Evolutionary conservation across 2,329 filamentous ascomycete genomes (phyloP).

Genomic region (Gnomoniopsis smithogilvyi): DNA sequence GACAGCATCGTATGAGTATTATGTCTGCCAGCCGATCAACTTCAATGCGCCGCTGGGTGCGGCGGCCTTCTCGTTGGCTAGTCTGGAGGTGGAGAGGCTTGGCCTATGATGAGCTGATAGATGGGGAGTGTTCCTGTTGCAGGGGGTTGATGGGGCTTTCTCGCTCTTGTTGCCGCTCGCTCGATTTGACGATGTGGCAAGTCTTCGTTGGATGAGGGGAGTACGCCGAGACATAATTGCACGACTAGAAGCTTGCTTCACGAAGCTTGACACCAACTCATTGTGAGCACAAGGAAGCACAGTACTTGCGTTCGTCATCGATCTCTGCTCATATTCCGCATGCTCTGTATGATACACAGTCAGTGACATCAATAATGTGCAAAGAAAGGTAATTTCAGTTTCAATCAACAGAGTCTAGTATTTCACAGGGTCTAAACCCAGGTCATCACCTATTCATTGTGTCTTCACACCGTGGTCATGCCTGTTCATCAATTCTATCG

Average conservation of each 20-base stretch:
- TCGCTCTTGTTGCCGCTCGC: too few species aligned
- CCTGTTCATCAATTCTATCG: neutral
- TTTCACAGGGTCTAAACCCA: too few species aligned
- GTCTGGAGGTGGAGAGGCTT: conserved; percentile 32
- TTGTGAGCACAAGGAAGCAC: neutral
- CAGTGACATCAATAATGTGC: neutral
- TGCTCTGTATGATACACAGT: neutral
- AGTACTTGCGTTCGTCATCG: neutral
- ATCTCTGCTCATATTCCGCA: neutral
- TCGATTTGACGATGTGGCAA: too few species aligned
- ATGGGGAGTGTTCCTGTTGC: neutral
- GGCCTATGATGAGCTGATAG: neutral
- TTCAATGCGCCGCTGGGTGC: conserved; percentile 37
- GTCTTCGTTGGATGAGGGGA: too few species aligned
- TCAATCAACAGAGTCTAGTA: too few species aligned
- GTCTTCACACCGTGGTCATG: neutral
- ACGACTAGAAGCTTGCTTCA: neutral
- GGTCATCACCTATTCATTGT: too few species aligned
- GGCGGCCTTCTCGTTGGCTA: conserved; percentile 34
- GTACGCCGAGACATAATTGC: too few species aligned
- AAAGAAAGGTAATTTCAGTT: too few species aligned
- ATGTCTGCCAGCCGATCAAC: conserved; percentile 30
- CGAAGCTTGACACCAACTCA: neutral
- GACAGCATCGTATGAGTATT: conserved; percentile 38
- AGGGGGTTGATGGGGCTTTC: too few species aligned